Percentiles rank a stretch among this genome's conserved stretches.
Conservation (phyloP, 2,329 filamentous ascomycete species). For the Colletotrichum incanum region DNA sequence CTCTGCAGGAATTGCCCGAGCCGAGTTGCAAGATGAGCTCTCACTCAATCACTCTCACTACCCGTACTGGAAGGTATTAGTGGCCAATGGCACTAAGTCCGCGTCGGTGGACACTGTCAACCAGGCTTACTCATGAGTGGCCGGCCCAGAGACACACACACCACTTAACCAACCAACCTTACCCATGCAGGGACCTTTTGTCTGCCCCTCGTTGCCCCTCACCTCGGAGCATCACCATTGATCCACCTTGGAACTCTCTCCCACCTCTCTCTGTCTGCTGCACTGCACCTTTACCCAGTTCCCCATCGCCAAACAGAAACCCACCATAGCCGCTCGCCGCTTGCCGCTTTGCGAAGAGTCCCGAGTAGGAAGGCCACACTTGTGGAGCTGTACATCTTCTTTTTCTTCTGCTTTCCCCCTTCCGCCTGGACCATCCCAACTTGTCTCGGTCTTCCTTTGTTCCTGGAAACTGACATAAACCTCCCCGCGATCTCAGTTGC, state of each 20-base stretch:
- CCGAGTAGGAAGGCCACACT: slow-evolving; percentile 39
- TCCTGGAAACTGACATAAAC: slow-evolving; percentile 28
- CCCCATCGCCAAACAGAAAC: slow-evolving; percentile 21
- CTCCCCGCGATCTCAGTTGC: slow-evolving; percentile 2
- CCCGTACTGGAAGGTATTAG: slow-evolving; percentile 24
- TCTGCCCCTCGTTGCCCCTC: slow-evolving; percentile 44
- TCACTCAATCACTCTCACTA: not conserved
- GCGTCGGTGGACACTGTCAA: slow-evolving; percentile 1
- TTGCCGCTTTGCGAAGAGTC: slow-evolving; percentile 28
- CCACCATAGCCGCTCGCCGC: slow-evolving; percentile 34
- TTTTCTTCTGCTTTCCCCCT: slow-evolving; percentile 6
- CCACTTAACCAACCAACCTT: slow-evolving; percentile 18
- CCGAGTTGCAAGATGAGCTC: not conserved
- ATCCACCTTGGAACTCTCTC: slow-evolving; percentile 34
- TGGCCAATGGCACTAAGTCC: slow-evolving; percentile 2
- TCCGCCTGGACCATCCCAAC: not conserved
- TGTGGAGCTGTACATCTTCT: slow-evolving; percentile 35
- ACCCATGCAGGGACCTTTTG: slow-evolving; percentile 44
- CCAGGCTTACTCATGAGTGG: slow-evolving; percentile 22
- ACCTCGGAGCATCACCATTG: slow-evolving; percentile 36
- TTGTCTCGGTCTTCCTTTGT: not conserved
- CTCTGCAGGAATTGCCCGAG: not conserved
- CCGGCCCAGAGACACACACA: not conserved
- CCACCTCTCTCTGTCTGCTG: not conserved
- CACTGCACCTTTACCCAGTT: slow-evolving; percentile 6